These are phyloP conservation scores for Kodamaea sagamina DNA, from an alignment of 805 yeast genomes.

Conservation along the genomic window DNA sequence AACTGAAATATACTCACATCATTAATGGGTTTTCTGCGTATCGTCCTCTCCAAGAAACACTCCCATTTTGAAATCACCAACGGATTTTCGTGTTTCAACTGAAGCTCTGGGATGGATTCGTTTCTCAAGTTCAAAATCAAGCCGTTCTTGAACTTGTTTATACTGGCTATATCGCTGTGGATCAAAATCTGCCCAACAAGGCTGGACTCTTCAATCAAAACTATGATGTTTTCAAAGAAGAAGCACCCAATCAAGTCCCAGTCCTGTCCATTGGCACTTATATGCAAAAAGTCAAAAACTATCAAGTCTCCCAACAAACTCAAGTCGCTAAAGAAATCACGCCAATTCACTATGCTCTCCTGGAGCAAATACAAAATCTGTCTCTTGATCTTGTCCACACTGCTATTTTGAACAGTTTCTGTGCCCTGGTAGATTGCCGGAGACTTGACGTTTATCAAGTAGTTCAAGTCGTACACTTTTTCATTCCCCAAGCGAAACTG, in stretches of 20 bases:
- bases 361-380: slow-evolving; percentile 4
- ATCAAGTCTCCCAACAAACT: slow-evolving; percentile 26
- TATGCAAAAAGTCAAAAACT: slow-evolving; percentile 44
- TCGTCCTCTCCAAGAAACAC: slow-evolving; percentile 24
- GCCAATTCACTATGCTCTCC: slow-evolving; percentile 11
- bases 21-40: slow-evolving; percentile 13
- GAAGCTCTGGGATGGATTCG: slow-evolving; percentile 47
- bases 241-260: slow-evolving; percentile 43
- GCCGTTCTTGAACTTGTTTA: slow-evolving; percentile 24
- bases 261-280: slow-evolving; percentile 43
- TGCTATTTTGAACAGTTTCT: not conserved
- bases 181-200: slow-evolving; percentile 46
- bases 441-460: slow-evolving; percentile 22
- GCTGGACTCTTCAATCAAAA: slow-evolving; percentile 26
- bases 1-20: slow-evolving; percentile 39
- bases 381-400: not conserved
- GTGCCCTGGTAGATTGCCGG: slow-evolving; percentile 19
- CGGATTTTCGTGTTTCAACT: slow-evolving; percentile 29
- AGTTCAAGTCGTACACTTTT: slow-evolving; percentile 17
- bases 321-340: slow-evolving; percentile 2
- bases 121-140: slow-evolving; percentile 41
- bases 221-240: slow-evolving; percentile 33
- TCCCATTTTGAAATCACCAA: slow-evolving; percentile 46
- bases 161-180: slow-evolving; percentile 35
- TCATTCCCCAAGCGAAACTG: slow-evolving; percentile 8